Evolutionary conservation across 148 eudicot species (phyloP).

Genomic region (Nyssa sinensis): DNA sequence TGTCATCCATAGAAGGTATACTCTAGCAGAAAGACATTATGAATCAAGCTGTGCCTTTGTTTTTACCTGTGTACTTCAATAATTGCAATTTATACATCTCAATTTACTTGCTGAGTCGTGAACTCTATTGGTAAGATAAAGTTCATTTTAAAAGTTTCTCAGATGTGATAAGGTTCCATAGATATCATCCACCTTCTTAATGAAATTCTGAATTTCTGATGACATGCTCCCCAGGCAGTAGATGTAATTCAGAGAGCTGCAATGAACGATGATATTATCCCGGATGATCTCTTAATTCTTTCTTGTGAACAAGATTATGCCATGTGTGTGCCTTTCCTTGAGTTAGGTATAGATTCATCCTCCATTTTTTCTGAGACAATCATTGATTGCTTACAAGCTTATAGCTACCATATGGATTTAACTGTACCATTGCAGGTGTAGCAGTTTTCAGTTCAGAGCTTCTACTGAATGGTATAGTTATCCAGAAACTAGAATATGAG

Average conservation of each 20-base stretch:
- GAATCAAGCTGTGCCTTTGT: not conserved
- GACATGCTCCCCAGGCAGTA: slow-evolving; percentile 34
- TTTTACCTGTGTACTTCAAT: not conserved
- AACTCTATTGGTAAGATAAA: not conserved
- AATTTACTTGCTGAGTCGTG: not conserved
- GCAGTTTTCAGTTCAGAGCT: slow-evolving; percentile 57
- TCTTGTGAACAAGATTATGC: slow-evolving; percentile 66
- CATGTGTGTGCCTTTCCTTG: slow-evolving; percentile 46
- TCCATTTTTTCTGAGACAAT: not conserved
- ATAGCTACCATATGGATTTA: not conserved
- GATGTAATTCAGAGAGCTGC: slow-evolving; percentile 19
- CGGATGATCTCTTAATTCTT: slow-evolving; percentile 45
- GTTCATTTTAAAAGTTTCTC: not conserved
- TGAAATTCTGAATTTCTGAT: slow-evolving; percentile 14
- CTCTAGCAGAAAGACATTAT: not conserved
- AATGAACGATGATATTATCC: slow-evolving; percentile 16
- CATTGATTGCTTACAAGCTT: not conserved
- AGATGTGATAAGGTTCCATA: slow-evolving; percentile 1
- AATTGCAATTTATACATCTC: not conserved
- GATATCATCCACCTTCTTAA: not conserved
- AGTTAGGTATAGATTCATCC: slow-evolving; percentile 39
- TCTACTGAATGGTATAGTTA: slow-evolving; percentile 61
- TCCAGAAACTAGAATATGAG: slow-evolving; percentile 61
- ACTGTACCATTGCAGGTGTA: slow-evolving; percentile 44
- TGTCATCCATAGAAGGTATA: not conserved